Evolutionary conservation across 164 flowering plant genomes (phyloP).

Genomic region (Magnolia changhungtana): DNA sequence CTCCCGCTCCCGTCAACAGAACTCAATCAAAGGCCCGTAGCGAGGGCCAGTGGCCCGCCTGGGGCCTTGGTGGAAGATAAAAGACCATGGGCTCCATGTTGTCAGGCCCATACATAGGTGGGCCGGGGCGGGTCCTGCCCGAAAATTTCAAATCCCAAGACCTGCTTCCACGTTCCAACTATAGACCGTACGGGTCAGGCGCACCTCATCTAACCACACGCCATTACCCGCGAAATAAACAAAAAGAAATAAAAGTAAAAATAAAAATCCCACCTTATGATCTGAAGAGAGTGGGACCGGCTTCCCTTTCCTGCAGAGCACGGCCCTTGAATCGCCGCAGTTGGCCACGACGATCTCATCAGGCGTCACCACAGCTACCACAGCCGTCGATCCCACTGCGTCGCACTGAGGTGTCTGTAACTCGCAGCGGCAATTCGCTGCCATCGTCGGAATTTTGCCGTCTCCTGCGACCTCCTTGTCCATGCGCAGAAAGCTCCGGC

Average conservation of each 20-base stretch:
- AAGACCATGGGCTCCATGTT: no score
- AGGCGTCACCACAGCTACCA: constrained; percentile 60
- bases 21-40: no score
- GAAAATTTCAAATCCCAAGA: no score
- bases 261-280: constrained; percentile 42
- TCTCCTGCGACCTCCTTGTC: constrained; percentile 41
- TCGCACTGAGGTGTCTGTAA: constrained; percentile 67
- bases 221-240: background rate
- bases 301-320: constrained; percentile 61
- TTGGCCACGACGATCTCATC: constrained; percentile 72
- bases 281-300: constrained; percentile 57
- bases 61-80: no score
- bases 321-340: constrained; percentile 89
- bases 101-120: no score
- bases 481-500: constrained; percentile 56
- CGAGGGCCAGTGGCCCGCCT: no score
- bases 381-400: constrained; percentile 91
- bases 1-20: no score
- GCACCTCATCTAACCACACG: background rate
- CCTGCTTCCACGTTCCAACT: background rate
- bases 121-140: no score
- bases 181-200: background rate
- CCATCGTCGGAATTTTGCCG: background rate
- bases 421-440: constrained; percentile 53
- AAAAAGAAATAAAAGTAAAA: background rate